Evolutionary conservation across 2,329 filamentous ascomycete species (phyloP), one percentile per base, ranked within the genome.

Genomic region (Ascosphaera apis): DNA sequence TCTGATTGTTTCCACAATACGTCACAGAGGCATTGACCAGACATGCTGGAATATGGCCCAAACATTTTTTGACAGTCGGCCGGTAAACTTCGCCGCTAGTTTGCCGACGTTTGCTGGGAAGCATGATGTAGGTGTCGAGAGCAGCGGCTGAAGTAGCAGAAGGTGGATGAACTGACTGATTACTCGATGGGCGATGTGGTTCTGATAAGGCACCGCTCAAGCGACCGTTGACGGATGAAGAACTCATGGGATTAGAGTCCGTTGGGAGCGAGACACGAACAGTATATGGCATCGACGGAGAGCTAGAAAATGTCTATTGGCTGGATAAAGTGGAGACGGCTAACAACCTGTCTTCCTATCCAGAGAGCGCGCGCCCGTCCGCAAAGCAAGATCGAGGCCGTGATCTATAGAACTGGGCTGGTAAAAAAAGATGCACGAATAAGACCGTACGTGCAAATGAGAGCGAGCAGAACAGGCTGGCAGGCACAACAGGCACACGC

Each of bases 21-120:
- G 88, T 98, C 41, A 95, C 86, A 1, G 88, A 95, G 36, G 88
- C 88, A 62, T 98, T 98, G 45, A 98, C 86, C 35, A 98, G 66
- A 51, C 86, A 95, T 25, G 88, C 84, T 27, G 88, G 88, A 44
- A 84, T 72, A 56, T 81, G 74, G 33, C 78, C 78, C 34, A 78
- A 62, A 9, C 77, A 80, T 47, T 76, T 73, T 27, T 69, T 86
- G 41, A 92, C 79, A 52, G 76, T 79, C 25, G 86, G 86, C 35
- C 77, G 75, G 56, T 91, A 91, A 43, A 72, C 73, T 51, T 91
- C 82, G 38, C 65, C 64, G 40, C 65, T 65, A 15, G 65, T 61
- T 40, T 59, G 55, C 39, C 69, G 65, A 46, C 65, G 67, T 53
- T 77, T 80, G 42, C 77, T 83, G 49, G 81, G 79, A 13, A 82